Base-by-base conservation (phyloP, 441 rosid species). In the Jatropha multifida region DNA sequence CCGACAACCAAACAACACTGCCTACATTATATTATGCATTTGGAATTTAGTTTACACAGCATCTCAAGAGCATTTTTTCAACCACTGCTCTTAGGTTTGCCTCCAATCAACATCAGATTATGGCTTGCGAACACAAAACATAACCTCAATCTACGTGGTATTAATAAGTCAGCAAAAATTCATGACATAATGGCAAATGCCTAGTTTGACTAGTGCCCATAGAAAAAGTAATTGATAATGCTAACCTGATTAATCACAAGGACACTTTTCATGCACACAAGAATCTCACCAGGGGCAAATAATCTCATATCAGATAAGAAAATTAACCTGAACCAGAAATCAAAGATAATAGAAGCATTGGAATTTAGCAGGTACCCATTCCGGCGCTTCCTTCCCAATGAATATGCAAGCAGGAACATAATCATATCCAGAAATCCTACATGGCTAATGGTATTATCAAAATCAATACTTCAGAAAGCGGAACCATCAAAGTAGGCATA, bases 1-100 rank as follows among this genome's bases (percentile, higher is more conserved):
- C 71, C 37, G 71, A 72, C 78, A 66, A 59, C 55, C 63, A 32
- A 71, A 62, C 20, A 1, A 52, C 46, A 40, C 20, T 13, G 65
- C 52, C 64, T 64, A 18, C 41, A 40, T n/a, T 46, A 5, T 23
- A 42, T 27, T 23, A 73, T 65, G 70, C 68, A 12, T 75, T 83
- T 85, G 83, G 85, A 81, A 38, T 69, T 73, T 75, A 76, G 83
- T 54, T 73, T 5, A 65, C 44, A 73, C 15, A 17, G 85, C 76
- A 79, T 80, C 86, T 76, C 15, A 2, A 26, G 56, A 63, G 54
- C 55, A 48, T 38, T 65, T 61, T 69, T 63, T 55, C 83, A 72
- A 74, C 73, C 13, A 67, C 76, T 69, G 66, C 73, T 51, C 63
- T 65, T 20, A 18, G 14, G 32, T 20, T 17, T 51, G 18, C 69